These are phyloP conservation scores for Pseudomassariella vexata DNA, from an alignment of 2,329 filamentous ascomycete genomes.

Conservation along the genomic window DNA sequence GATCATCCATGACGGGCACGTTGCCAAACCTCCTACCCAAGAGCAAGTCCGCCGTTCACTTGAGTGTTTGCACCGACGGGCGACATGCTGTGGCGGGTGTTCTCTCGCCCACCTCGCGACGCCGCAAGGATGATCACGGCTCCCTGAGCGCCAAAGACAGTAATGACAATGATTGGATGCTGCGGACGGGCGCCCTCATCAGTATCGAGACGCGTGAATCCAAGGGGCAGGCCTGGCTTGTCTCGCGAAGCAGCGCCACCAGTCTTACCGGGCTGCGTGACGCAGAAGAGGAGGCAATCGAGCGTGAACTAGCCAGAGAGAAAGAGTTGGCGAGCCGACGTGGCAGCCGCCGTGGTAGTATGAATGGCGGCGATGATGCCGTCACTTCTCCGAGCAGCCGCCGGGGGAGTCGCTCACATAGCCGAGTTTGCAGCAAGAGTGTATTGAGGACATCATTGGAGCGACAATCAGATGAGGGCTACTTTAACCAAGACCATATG, in stretches of 20 bases:
- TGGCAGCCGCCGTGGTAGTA: conserved; percentile 41
- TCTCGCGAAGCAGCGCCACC: conserved; percentile 60
- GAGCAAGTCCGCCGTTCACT: conserved; percentile 58
- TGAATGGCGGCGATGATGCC: conserved; percentile 31
- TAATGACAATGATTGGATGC: conserved; percentile 58
- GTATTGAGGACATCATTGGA: conserved; percentile 41
- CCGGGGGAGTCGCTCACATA: conserved; percentile 39
- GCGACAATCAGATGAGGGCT: conserved; percentile 32
- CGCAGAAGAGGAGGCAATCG: conserved; percentile 46
- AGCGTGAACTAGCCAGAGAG: conserved; percentile 45
- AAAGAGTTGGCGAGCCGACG: conserved; percentile 42
- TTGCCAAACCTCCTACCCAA: conserved; percentile 38
- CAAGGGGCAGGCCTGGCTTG: conserved; percentile 65
- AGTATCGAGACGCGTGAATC: conserved; percentile 57
- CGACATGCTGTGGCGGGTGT: conserved; percentile 15
- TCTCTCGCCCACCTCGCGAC: conserved; percentile 18
- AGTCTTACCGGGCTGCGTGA: conserved; percentile 49
- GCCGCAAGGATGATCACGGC: conserved; percentile 23
- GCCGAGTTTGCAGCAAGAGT: conserved; percentile 36
- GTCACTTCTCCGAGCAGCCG: conserved; percentile 36
- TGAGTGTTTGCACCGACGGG: conserved; percentile 25
- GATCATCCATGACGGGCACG: conserved; percentile 27
- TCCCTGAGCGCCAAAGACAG: conserved; percentile 26
- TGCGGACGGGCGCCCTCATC: conserved; percentile 57
- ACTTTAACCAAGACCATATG: conserved; percentile 29